Base-by-base conservation (phyloP, 2,329 filamentous ascomycete species). In the Pseudogymnoascus sp. region DNA sequence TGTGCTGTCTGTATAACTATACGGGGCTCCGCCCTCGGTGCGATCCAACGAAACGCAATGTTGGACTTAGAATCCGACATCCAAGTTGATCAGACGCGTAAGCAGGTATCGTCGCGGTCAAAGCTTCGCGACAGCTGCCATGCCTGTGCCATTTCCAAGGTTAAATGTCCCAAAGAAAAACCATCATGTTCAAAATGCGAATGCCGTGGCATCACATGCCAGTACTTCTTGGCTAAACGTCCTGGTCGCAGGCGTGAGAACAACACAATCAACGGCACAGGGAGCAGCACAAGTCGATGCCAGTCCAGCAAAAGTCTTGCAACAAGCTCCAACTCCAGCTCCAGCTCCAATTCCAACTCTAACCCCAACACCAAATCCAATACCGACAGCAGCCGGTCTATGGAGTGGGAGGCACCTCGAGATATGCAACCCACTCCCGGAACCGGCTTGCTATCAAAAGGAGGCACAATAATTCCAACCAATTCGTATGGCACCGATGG, bases 71-170 rank as follows among this genome's bases (percentile, higher is more conserved):
- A 56, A 56, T 34, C 50, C n/a, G 28, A 34, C 28, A 56, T 10
- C 3, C 28, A 56, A 14, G 50, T 34, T 34, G 16, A 34, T 11
- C 28, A 16, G 16, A 34, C 50, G 50, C 50, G 50, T 56, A 56
- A 56, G 10, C 50, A 56, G n/a, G 11, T n/a, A 21, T 56, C 28
- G 11, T 56, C 25, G 18, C 50, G n/a, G 36, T 64, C 69, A 37
- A 74, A 74, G 62, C 64, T 75, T 28, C 72, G 75, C 31, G 72
- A 75, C 50, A 76, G 74, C 63, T 77, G 75, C 64, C 69, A 74
- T n/a, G 68, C 70, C 40, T 76, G 75, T 66, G 73, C 74, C 4
- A 63, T 64, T 14, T 75, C 75, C 18, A 76, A 77, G 67, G 67
- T 77, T 50, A 72, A 71, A 67, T 74, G 73, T 64, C 59, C 64